These are phyloP conservation scores for Botrytis aclada DNA, from an alignment of 2,329 filamentous ascomycete genomes.

Conservation along the genomic window DNA sequence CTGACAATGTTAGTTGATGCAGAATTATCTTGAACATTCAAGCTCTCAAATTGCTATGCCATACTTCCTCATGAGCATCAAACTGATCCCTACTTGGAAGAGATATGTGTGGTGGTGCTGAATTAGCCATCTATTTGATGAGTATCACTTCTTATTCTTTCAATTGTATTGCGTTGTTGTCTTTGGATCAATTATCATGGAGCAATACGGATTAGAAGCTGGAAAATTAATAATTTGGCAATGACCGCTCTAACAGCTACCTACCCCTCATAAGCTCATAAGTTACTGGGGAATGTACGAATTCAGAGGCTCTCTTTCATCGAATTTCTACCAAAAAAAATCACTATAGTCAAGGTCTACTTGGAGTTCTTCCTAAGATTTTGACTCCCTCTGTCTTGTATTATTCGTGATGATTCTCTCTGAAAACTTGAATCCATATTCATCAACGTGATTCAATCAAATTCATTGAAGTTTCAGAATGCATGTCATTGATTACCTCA, in stretches of 20 bases:
- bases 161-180: neutral
- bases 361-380: neutral
- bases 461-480: neutral
- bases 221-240: neutral
- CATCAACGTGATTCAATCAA: neutral
- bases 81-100: slow-evolving; percentile 3
- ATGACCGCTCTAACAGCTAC: neutral
- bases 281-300: neutral
- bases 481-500: neutral
- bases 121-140: neutral
- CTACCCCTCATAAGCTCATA: neutral
- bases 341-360: neutral
- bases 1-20: slow-evolving; percentile 18
- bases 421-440: neutral
- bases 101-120: slow-evolving; percentile 1
- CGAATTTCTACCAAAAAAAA: neutral
- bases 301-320: neutral
- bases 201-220: neutral
- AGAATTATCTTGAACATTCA: neutral
- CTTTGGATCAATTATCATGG: neutral
- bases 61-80: slow-evolving; percentile 20
- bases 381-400: neutral
- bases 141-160: neutral
- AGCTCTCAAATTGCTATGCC: neutral
- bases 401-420: neutral